Evolutionary conservation across 305 asterid species (phyloP), one percentile per base, ranked within the genome.

Genomic region (Andrographis paniculata): DNA sequence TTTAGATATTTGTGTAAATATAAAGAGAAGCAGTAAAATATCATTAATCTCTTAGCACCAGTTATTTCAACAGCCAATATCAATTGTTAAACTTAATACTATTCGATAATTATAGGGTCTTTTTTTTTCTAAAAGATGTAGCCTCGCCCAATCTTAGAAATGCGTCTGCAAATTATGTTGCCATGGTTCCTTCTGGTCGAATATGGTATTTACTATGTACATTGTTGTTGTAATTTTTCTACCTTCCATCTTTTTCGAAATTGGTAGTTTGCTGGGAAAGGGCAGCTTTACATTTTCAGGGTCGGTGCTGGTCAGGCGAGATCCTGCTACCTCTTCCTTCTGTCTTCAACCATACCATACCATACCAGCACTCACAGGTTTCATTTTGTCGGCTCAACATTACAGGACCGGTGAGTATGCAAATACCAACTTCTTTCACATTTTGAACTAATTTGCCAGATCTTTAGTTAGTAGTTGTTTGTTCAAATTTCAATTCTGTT

Each of bases 161-260:
- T 96, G 98, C 82, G 22, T 94, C 96, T 28, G 96, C 98, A 49
- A 89, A 89, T 70, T 86, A 72, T 42, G 88, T 89, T 55, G 98
- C 94, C 58, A 89, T 89, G 96, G 87, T 89, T 64, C 98, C 95
- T 50, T 78, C 96, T 0, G 96, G 98, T 53, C 98, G 86, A 80
- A 68, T 89, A 65, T 35, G 39, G 6, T 1, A 38, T 38, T 2
- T 15, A n/a, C 10, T 38, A 38, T 38, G 20, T 4, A 14, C 5
- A 38, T n/a, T 14, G 16, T 15, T 38, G 2, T 17, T 58, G 41
- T 43, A 40, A 52, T 15, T 37, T 52, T 46, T 20, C 17, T 21
- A 36, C 8, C 37, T 43, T 13, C 37, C 7, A 23, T 36, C 21
- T 62, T 18, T 48, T 61, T 53, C 21, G 46, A 60, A 50, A 56